A percentile compares a stretch with the other conserved stretches of the same genome.
These are phyloP conservation scores for Dentipellis sp. DNA, from an alignment of 768 basidiomycete species.

Conservation along the genomic window DNA sequence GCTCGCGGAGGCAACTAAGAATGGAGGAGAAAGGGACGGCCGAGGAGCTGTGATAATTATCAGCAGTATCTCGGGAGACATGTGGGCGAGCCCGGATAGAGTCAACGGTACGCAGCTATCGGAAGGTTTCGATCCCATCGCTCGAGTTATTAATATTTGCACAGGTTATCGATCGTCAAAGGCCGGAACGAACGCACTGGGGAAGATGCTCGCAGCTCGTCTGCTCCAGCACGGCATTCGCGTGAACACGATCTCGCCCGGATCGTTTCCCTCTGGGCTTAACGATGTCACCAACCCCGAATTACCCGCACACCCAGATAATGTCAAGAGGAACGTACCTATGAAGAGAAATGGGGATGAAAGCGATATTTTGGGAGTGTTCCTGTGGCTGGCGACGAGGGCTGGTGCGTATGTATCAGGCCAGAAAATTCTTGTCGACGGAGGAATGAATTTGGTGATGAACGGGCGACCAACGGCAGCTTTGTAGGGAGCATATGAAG, in stretches of 20 bases:
- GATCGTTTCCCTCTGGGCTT: neutral
- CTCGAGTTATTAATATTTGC: constrained; percentile 51
- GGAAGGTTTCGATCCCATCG: no score
- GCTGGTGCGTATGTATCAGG: constrained; percentile 76
- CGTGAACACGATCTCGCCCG: neutral
- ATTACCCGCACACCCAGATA: constrained; percentile 23
- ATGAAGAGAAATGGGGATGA: constrained; percentile 46
- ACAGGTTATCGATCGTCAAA: neutral
- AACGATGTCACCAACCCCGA: constrained; percentile 21
- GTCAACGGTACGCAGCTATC: constrained; percentile 63
- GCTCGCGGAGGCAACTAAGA: neutral
- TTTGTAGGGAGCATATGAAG: neutral
- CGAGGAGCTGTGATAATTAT: neutral
- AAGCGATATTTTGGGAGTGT: constrained; percentile 70
- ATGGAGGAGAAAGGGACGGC: neutral
- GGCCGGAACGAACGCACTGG: neutral
- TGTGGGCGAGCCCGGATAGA: constrained; percentile 52
- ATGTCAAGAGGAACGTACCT: constrained; percentile 42
- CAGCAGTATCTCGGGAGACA: neutral
- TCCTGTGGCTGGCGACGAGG: constrained; percentile 64
- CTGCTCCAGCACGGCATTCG: neutral
- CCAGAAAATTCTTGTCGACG: constrained; percentile 61
- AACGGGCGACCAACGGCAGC: neutral
- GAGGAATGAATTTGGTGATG: constrained; percentile 41
- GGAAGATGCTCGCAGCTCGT: neutral